phyloP scores from a whole-genome alignment of 129 eudicot genomes.

The Centella asiatica region DNA sequence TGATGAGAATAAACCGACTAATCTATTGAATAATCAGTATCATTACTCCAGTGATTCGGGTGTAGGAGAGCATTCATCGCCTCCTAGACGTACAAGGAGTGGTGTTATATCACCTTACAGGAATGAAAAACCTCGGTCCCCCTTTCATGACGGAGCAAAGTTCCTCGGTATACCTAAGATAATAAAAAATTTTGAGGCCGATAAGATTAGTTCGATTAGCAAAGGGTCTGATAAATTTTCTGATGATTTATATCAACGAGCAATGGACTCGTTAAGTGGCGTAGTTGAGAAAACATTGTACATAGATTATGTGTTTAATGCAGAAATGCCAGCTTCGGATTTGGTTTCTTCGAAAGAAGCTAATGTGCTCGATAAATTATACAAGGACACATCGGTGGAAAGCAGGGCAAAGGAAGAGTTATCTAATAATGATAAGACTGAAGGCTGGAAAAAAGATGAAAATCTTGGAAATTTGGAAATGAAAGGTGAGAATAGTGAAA shows the following conservation, averaged over 20 bases:
- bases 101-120: constrained; percentile 58
- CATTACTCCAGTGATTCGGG: constrained; percentile 28
- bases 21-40: constrained; percentile 20
- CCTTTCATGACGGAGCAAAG: constrained; percentile 61
- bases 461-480: constrained; percentile 5
- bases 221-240: constrained; percentile 21
- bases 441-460: constrained; percentile 4
- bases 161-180: constrained; percentile 68
- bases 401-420: constrained; percentile 1
- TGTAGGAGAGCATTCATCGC: constrained; percentile 27
- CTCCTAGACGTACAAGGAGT: constrained; percentile 37
- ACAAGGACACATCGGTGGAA: background rate
- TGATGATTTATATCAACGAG: constrained; percentile 22
- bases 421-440: background rate
- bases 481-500: background rate
- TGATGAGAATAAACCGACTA: constrained; percentile 20
- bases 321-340: constrained; percentile 9
- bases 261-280: constrained; percentile 15
- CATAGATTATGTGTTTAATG: constrained; percentile 41
- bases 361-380: background rate
- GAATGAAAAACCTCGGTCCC: constrained; percentile 61
- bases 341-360: constrained; percentile 7
- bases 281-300: constrained; percentile 67
- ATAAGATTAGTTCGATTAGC: constrained; percentile 24
- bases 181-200: constrained; percentile 30